Conservation (phyloP, 805 yeast species). For the Grigorovia yakushimaensis region DNA sequence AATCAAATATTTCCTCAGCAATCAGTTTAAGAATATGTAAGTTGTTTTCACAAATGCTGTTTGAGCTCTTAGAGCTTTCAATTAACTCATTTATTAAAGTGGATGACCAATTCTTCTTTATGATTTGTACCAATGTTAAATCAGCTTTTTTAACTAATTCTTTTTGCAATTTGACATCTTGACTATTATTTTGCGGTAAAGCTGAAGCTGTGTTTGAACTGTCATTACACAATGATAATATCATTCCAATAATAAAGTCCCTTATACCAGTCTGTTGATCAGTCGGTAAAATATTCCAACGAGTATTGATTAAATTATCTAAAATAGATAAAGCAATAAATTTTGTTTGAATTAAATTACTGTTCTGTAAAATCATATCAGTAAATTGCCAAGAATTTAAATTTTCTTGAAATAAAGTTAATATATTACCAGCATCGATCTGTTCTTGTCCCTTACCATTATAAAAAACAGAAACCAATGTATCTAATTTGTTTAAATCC, state of each 20-base stretch:
- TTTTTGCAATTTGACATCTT: slow-evolving; percentile 40
- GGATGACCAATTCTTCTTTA: slow-evolving; percentile 97
- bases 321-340: slow-evolving; percentile 83
- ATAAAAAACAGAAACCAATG: slow-evolving; percentile 74
- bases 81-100: slow-evolving; percentile 89
- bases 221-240: slow-evolving; percentile 77
- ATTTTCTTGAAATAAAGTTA: slow-evolving; percentile 79
- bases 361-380: slow-evolving; percentile 71
- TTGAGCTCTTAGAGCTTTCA: slow-evolving; percentile 65
- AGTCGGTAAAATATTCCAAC: slow-evolving; percentile 84
- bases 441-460: slow-evolving; percentile 59
- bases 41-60: slow-evolving; percentile 92
- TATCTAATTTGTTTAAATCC: slow-evolving; percentile 70
- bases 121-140: slow-evolving; percentile 79
- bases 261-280: slow-evolving; percentile 85
- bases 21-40: slow-evolving; percentile 79
- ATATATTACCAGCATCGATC: slow-evolving; percentile 54
- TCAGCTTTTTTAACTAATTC: slow-evolving; percentile 86
- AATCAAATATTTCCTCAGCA: slow-evolving; percentile 88
- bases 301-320: slow-evolving; percentile 75
- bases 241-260: slow-evolving; percentile 86
- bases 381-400: slow-evolving; percentile 91
- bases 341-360: slow-evolving; percentile 73
- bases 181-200: too few relatives aligned
- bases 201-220: too few relatives aligned